Percentiles rank a stretch among this genome's conserved stretches.
Conservation (phyloP, 306 rosid genomes). For the Medicago ruthenica region DNA sequence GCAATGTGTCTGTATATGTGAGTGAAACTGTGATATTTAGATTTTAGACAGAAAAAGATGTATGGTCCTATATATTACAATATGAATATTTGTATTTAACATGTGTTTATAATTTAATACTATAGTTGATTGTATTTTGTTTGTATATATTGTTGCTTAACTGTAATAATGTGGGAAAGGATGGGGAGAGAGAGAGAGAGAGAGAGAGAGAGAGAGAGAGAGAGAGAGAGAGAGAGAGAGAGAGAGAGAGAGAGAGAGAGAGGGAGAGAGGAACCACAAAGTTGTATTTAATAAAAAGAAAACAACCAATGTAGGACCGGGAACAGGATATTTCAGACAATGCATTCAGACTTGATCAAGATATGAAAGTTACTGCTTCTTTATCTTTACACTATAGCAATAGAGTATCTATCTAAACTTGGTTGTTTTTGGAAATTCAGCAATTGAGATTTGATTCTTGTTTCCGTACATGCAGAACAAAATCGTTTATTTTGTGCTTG, state of each 20-base stretch:
- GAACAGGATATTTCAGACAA: conserved; percentile 91
- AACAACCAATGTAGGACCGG: conserved; percentile 61
- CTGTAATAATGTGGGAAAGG: conserved; percentile 43
- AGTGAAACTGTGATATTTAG: not conserved
- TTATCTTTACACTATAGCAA: not conserved
- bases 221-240: not conserved
- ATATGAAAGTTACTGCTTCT: conserved; percentile 59
- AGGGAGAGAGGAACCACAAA: conserved; percentile 51
- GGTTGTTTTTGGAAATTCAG: conserved; percentile 42
- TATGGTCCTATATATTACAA: conserved; percentile 2
- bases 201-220: conserved; percentile 45
- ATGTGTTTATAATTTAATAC: conserved; percentile 4
- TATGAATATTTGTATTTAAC: conserved; percentile 35
- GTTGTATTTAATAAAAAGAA: no score
- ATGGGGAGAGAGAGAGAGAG: conserved; percentile 8
- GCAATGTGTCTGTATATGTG: conserved; percentile 52
- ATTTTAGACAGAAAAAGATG: not conserved
- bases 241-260: not conserved
- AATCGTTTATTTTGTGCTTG: conserved; percentile 27
- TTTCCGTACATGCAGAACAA: conserved; percentile 56
- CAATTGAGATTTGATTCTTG: conserved; percentile 45
- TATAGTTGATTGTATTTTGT: conserved; percentile 37
- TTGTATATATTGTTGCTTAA: conserved; percentile 30
- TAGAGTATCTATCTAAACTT: not conserved
- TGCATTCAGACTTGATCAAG: conserved; percentile 56